Base-by-base conservation (phyloP, 176 grass and related monocot species). In the Phoenix dactylifera region DNA sequence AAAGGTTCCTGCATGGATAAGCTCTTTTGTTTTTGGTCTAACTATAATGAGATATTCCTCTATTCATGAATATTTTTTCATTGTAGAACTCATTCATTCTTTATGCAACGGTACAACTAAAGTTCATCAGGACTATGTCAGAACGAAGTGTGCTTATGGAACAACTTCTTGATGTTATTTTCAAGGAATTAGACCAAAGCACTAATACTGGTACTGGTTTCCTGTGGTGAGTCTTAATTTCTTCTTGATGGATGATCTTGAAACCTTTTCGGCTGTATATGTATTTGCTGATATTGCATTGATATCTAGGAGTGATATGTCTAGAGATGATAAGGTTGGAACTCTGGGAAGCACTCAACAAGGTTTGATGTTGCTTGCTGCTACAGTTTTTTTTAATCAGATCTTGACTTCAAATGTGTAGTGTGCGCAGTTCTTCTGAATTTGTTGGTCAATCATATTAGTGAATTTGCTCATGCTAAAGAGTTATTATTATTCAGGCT, bases 61-160 rank as follows among this genome's bases (percentile, higher is more conserved):
- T 44, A 44, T 44, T 44, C 35, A 44, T 44, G 35, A 44, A 12
- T 44, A 12, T 44, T 44, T 75, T 26, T 49, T 49, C 63, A 60
- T 84, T 74, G 54, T 80, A 95, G 91, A 80, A 70, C 55, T 77
- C 82, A 68, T 90, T 96, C 58, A 82, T 96, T 62, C 69, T 75
- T 52, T 96, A 85, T 53, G 56, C 62, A 17, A 87, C 77, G 72
- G 29, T 87, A 72, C 72, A 79, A 66, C 69, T 96, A 81, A 85
- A 76, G 68, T 78, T 96, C 59, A 80, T 60, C 50, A 82, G 65
- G 71, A 79, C 57, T 66, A 70, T 55, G 50, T 76, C 83, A 58
- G 75, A 80, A 74, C 78, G 68, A 73, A 25, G 50, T 18, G 35
- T 18, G 15, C 50, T 96, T 79, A 68, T 90, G 61, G 72, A 85